Evolutionary conservation across 257 asterid genomes (phyloP), one percentile per base, ranked within the genome.

Genomic region (Linderniella brevidens): DNA sequence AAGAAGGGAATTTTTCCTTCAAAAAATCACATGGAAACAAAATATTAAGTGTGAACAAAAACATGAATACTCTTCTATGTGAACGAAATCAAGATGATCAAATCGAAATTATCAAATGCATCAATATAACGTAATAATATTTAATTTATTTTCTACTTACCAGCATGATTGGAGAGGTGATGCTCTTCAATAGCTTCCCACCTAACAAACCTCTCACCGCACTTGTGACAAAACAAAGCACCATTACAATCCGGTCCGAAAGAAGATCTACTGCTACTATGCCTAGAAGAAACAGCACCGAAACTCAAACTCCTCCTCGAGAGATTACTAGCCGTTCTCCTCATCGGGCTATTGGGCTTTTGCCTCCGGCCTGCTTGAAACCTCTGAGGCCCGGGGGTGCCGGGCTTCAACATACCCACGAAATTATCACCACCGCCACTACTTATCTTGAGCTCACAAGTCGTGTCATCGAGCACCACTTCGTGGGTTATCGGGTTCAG

Each of bases 151-250:
- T 8, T 11, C 14, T 1, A 11, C 52, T 57, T 55, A 87, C 95
- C 95, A 0, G 95, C 97, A 60, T 88, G 97, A 44, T 68, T 78
- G 66, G 90, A 78, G 57, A 78, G 90, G 32, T 83, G 93, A 65
- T 88, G 97, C 6, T 73, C 72, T 64, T 88, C 95, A 1, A 79
- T 68, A 37, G 84, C 92, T 46, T 83, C 93, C 78, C 72, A 72
- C 47, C 75, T 71, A 0, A 56, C 60, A 56, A 88, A 80, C 25
- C 64, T 78, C 36, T 88, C 92, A 6, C 92, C 79, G 36, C 97
- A 88, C 61, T 76, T 88, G 42, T 73, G 92, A 61, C 97, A 88
- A 51, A 63, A 63, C 51, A 68, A 63, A 19, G 67, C 71, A 9
- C 80, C 84, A 25, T 25, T 56, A 13, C 49, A 63, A 58, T 73